Percentiles rank a stretch among this genome's conserved stretches.
Evolutionary conservation across 441 rosid species (phyloP).

Genomic region (Mallotus japonicus): DNA sequence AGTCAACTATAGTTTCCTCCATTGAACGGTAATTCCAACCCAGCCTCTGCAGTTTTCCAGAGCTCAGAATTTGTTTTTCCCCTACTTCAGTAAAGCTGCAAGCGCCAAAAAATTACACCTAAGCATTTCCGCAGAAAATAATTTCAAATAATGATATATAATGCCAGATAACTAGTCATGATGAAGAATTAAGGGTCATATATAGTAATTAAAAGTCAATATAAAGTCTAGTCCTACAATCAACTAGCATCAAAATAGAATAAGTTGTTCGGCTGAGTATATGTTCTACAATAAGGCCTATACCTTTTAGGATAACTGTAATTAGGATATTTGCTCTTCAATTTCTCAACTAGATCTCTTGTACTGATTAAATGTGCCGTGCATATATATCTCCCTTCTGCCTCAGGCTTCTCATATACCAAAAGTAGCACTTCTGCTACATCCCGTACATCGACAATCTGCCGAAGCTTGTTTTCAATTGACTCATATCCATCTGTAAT

Average conservation of each 20-base stretch:
- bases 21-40: constrained; percentile 7
- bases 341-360: constrained; percentile 45
- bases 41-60: constrained; percentile 4
- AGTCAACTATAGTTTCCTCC: neutral
- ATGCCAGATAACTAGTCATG: no score
- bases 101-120: constrained; percentile 5
- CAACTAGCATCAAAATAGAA: no score
- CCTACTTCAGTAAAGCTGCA: neutral
- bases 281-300: constrained; percentile 6
- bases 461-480: constrained; percentile 36
- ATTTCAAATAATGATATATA: no score
- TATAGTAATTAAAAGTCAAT: no score
- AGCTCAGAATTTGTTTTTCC: constrained; percentile 1
- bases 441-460: constrained; percentile 72
- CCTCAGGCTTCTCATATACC: constrained; percentile 67
- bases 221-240: no score
- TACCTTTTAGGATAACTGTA: constrained; percentile 63
- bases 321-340: constrained; percentile 52
- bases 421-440: constrained; percentile 63
- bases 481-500: constrained; percentile 50
- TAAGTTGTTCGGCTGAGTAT: no score
- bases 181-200: no score
- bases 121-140: no score
- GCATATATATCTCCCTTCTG: constrained; percentile 81
- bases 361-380: constrained; percentile 33